Conservation (phyloP, 1,284 basidiomycete genomes). For the Termitomyces sp. region DNA sequence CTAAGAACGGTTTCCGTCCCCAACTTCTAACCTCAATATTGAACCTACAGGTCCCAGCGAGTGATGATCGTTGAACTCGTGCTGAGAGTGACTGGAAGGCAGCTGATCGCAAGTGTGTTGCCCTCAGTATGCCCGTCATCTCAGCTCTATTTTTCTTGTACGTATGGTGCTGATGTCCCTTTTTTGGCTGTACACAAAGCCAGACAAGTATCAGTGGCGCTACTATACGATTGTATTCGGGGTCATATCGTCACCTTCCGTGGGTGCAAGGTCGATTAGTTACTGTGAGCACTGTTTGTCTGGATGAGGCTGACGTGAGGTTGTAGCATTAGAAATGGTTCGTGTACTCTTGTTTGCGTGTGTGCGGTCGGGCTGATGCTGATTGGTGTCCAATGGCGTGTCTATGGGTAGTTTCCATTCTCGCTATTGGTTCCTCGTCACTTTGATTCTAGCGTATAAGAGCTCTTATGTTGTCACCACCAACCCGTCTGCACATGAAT, state of each 20-base stretch:
- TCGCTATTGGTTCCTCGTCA: not conserved
- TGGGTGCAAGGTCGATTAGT: constrained; percentile 80
- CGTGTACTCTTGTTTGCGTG: constrained; percentile 5
- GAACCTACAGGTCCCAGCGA: constrained; percentile 59
- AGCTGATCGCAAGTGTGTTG: constrained; percentile 72
- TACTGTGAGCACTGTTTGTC: constrained; percentile 55
- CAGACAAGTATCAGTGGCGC: constrained; percentile 73
- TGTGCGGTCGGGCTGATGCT: not conserved
- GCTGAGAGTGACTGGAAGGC: constrained; percentile 75
- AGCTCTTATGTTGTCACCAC: not conserved
- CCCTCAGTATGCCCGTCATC: constrained; percentile 49
- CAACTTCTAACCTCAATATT: not conserved
- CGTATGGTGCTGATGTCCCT: not conserved
- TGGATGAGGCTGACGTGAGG: not conserved
- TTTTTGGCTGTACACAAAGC: not conserved
- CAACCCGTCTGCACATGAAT: not conserved
- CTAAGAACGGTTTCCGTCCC: constrained; percentile 48
- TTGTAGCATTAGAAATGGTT: constrained; percentile 35
- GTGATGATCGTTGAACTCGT: constrained; percentile 81
- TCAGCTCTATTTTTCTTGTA: not conserved
- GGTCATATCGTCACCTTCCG: constrained; percentile 81
- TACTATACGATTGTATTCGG: constrained; percentile 76
- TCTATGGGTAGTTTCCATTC: too few species aligned
- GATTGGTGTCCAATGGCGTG: constrained; percentile 24
- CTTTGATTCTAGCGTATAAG: not conserved